These are phyloP conservation scores for Irpex sp. DNA, from an alignment of 1,284 basidiomycete genomes.

Conservation along the genomic window DNA sequence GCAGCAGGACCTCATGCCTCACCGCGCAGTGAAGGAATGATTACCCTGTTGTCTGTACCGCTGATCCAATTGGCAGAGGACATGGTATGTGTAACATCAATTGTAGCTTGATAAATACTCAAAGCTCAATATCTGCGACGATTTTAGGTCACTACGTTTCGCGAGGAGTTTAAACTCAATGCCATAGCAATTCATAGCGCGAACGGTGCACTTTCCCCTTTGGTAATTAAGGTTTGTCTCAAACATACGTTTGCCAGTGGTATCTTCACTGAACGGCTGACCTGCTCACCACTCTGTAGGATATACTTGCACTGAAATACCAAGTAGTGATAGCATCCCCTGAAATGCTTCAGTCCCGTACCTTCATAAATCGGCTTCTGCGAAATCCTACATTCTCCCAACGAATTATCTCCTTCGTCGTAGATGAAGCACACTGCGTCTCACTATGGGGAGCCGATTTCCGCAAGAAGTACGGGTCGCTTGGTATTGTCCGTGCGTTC, in stretches of 20 bases:
- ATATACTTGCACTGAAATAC: constrained; percentile 24
- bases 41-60: constrained; percentile 32
- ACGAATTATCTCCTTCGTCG: constrained; percentile 26
- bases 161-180: constrained; percentile 21
- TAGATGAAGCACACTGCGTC: constrained; percentile 36
- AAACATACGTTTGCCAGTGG: neutral
- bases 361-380: constrained; percentile 29
- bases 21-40: constrained; percentile 15
- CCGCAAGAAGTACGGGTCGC: constrained; percentile 31
- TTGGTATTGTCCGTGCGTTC: constrained; percentile 31
- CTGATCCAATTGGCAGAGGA: constrained; percentile 33
- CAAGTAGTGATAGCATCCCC: constrained; percentile 35
- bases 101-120: neutral
- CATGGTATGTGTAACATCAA: constrained; percentile 22
- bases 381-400: constrained; percentile 23
- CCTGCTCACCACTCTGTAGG: constrained; percentile 17
- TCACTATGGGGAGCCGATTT: constrained; percentile 37
- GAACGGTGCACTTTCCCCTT: constrained; percentile 20
- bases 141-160: constrained; percentile 23
- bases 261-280: neutral
- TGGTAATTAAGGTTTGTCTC: constrained; percentile 19
- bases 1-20: constrained; percentile 28
- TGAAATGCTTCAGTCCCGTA: constrained; percentile 31
- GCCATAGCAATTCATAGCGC: constrained; percentile 32
- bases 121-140: neutral